Evolutionary conservation across 2,329 filamentous ascomycete genomes (phyloP).

Genomic region (Pestalotiopsis sp.): DNA sequence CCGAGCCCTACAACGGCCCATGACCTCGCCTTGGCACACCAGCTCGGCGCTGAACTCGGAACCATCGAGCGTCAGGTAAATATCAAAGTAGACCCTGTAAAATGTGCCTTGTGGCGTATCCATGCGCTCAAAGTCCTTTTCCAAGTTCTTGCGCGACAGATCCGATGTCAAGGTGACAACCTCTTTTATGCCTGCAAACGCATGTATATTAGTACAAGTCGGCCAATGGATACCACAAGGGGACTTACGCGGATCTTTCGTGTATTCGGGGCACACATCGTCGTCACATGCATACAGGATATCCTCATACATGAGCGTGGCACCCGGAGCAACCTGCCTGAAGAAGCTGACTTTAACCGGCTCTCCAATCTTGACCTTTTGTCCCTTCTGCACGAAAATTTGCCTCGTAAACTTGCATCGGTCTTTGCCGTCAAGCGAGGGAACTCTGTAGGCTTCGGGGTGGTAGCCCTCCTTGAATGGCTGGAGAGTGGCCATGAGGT

Average conservation of each 20-base stretch:
- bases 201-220: constrained; percentile 16
- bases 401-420: constrained; percentile 98
- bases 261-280: constrained; percentile 97
- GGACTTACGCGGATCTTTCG: constrained; percentile 95
- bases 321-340: constrained; percentile 93
- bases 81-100: constrained; percentile 80
- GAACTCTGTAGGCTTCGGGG: constrained; percentile 96
- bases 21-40: constrained; percentile 98
- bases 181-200: constrained; percentile 85
- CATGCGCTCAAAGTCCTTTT: constrained; percentile 99
- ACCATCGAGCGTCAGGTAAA: constrained; percentile 92
- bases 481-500: constrained; percentile 98
- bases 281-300: constrained; percentile 97
- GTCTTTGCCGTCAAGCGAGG: constrained; percentile 94
- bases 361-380: constrained; percentile 98
- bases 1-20: constrained; percentile 92
- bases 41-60: constrained; percentile 98
- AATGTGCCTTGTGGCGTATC: constrained; percentile 97
- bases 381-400: constrained; percentile 98
- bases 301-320: constrained; percentile 99
- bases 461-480: constrained; percentile 99
- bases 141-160: constrained; percentile 94
- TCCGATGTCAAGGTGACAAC: constrained; percentile 97
- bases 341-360: constrained; percentile 99
- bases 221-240: constrained; percentile 27